phyloP scores from a whole-genome alignment of 306 rosid species.

The Castanea sativa region DNA sequence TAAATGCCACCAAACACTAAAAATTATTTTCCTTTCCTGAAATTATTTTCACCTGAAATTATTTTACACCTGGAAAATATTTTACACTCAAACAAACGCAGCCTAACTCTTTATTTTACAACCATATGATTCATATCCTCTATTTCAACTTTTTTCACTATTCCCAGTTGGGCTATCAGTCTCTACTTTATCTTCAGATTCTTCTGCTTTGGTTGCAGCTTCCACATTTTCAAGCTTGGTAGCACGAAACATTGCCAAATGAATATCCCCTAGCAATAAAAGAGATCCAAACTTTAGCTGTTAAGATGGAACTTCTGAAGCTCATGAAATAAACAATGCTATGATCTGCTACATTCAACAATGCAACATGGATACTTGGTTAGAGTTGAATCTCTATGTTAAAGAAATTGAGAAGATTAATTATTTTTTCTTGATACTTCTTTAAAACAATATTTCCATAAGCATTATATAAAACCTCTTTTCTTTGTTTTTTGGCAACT shows the following conservation, averaged over 20 bases:
- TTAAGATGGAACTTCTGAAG: background rate
- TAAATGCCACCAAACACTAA: no score
- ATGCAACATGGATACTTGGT: background rate
- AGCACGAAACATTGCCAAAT: conserved; percentile 81
- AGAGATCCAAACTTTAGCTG: background rate
- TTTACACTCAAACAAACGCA: no score
- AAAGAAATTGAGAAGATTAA: background rate
- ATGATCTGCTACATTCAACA: background rate
- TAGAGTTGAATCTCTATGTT: background rate
- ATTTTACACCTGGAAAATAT: no score
- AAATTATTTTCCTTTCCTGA: no score
- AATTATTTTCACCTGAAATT: no score
- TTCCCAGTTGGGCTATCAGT: conserved; percentile 25
- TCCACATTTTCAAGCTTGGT: conserved; percentile 53
- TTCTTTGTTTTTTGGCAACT: background rate
- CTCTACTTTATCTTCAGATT: conserved; percentile 31
- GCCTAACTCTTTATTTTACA: conserved; percentile 10
- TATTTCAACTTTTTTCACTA: conserved; percentile 33
- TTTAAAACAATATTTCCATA: background rate
- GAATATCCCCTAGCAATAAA: conserved; percentile 63
- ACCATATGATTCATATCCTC: background rate
- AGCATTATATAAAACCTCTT: no score
- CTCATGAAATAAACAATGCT: background rate
- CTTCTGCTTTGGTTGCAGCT: conserved; percentile 29
- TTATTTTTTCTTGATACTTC: background rate